Evolutionary conservation across 768 basidiomycete genomes (phyloP), one percentile per base, ranked within the genome.

Genomic region (Jaapia argillacea): DNA sequence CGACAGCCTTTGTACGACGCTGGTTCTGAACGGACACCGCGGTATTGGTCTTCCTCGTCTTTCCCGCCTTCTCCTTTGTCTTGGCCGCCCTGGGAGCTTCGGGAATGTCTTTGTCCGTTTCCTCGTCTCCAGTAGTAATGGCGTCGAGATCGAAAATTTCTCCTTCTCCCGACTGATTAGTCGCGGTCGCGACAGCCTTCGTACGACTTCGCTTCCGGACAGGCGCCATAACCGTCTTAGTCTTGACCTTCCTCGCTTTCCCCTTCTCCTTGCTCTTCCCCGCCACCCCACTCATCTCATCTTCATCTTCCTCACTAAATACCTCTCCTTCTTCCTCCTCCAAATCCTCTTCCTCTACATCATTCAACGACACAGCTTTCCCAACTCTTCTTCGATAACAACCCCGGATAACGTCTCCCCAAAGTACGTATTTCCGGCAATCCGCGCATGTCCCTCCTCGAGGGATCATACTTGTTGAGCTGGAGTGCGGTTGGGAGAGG

Each of bases 331-430:
- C 5, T 23, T 36, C 4, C 10, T 24, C 5, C 20, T 41, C 20
- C 6, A 42, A 44, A 4, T 16, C 21, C 54, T 52, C 36, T 25
- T 37, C 31, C 45, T 54, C 20, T 23, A 45, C 50, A 21, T 56
- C 58, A 6, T 50, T 26, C 25, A 58, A 58, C 2, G 53, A 51
- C 3, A 56, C 35, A 24, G 54, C 52, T n/a, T 60, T 60, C 4
- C 66, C 65, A 14, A 59, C 49, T 20, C 56, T 58, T 22, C 80
- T 68, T 14, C 80, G 67, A 54, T 75, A 80, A 50, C 71, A 75
- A 2, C 78, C 81, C 12, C 74, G 69, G 23, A 84, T 60, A 18
- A 85, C 56, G 51, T 85, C 81, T 4, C 83, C 82, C 82, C 81
- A 85, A 0, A 85, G 65, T 3, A 66, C 67, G 51, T 81, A 84